A percentile compares a stretch with the other conserved stretches of the same genome.
These are phyloP conservation scores for Starmerella lactis-condensi DNA, from an alignment of 805 yeast genomes.

Conservation along the genomic window DNA sequence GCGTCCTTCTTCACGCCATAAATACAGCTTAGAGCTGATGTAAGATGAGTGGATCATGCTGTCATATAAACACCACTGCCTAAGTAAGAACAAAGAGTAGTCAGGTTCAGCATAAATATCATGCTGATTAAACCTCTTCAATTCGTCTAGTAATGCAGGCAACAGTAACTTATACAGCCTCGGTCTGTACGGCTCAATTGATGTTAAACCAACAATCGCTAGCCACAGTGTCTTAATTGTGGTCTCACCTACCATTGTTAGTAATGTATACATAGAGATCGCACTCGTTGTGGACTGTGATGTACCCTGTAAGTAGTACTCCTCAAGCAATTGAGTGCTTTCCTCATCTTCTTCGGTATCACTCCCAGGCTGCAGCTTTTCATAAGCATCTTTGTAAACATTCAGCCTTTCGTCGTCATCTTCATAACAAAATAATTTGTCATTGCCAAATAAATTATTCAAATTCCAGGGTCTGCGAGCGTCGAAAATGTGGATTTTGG, in stretches of 20 bases:
- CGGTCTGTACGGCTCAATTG: constrained; percentile 56
- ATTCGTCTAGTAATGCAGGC: constrained; percentile 70
- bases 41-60: constrained; percentile 80
- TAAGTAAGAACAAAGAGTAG: constrained; percentile 62
- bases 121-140: constrained; percentile 34
- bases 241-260: constrained; percentile 72
- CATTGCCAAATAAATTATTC: constrained; percentile 76
- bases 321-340: constrained; percentile 36
- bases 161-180: constrained; percentile 47
- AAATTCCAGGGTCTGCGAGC: constrained; percentile 94
- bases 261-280: constrained; percentile 58
- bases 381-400: constrained; percentile 46
- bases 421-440: constrained; percentile 57
- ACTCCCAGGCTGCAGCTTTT: constrained; percentile 21
- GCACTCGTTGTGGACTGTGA: constrained; percentile 57
- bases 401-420: constrained; percentile 48
- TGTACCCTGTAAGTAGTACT: constrained; percentile 72
- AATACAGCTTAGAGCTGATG: constrained; percentile 65
- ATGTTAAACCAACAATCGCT: constrained; percentile 70
- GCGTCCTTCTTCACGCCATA: constrained; percentile 86
- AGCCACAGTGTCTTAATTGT: constrained; percentile 57
- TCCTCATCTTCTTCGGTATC: constrained; percentile 21
- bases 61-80: constrained; percentile 88
- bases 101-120: constrained; percentile 57
- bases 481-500: constrained; percentile 56